Percentiles rank a stretch among this genome's conserved stretches.
Conservation (phyloP, 805 yeast species). For the Lachancea fermentati region DNA sequence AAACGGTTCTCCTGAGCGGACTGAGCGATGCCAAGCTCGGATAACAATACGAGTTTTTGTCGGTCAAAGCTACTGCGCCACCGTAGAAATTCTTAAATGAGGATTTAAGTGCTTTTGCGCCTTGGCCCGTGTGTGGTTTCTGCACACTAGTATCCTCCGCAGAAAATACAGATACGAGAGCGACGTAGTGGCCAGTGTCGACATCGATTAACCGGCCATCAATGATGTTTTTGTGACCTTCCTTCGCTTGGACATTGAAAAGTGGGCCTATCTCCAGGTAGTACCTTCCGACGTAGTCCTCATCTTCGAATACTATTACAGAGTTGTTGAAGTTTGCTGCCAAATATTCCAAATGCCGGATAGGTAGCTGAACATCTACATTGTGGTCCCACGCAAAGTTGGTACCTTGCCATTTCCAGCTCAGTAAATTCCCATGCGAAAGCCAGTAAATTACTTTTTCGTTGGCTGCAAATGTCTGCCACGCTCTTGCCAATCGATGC, state of each 20-base stretch:
- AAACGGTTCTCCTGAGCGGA: slow-evolving; percentile 9
- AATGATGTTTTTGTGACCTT: slow-evolving; percentile 38
- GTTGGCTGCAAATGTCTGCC: slow-evolving; percentile 40
- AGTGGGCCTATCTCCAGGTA: slow-evolving; percentile 40
- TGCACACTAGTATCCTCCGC: no score
- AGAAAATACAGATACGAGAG: slow-evolving; percentile 50
- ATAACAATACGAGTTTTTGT: slow-evolving; percentile 7
- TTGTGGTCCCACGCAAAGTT: slow-evolving; percentile 53
- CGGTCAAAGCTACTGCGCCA: not conserved
- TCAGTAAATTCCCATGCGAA: slow-evolving; percentile 49
- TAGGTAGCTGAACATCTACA: slow-evolving; percentile 50
- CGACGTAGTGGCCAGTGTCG: slow-evolving; percentile 53
- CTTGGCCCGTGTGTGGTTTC: no score
- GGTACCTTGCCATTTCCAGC: slow-evolving; percentile 54
- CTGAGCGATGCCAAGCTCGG: slow-evolving; percentile 3
- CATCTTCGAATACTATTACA: slow-evolving; percentile 22
- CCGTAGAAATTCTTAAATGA: not conserved
- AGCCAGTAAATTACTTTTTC: slow-evolving; percentile 45
- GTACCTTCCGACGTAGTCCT: slow-evolving; percentile 34
- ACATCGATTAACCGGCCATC: slow-evolving; percentile 58
- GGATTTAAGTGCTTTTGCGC: no score
- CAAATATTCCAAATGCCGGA: slow-evolving; percentile 36
- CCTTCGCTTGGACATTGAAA: slow-evolving; percentile 41
- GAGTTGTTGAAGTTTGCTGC: slow-evolving; percentile 42
- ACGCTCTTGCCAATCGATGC: slow-evolving; percentile 43